Conservation (phyloP, 441 rosid genomes). For the Hura crepitans region DNA sequence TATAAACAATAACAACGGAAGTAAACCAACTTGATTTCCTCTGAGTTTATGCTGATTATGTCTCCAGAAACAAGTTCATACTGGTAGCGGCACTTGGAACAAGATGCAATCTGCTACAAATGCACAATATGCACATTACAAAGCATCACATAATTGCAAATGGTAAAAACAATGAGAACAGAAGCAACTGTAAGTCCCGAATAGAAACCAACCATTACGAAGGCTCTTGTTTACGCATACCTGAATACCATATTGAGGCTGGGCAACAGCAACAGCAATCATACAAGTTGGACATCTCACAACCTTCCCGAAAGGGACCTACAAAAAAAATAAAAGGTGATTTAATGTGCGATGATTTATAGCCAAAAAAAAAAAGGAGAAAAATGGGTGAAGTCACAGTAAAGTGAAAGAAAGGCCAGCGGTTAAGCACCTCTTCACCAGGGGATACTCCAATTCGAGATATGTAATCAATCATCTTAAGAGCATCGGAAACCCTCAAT, state of each 20-base stretch:
- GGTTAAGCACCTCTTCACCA: slow-evolving; percentile 58
- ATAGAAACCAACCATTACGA: not conserved
- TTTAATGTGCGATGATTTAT: not conserved
- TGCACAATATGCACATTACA: not conserved
- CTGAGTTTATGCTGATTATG: slow-evolving; percentile 62
- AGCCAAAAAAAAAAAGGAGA: not conserved
- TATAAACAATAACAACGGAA: slow-evolving; percentile 16
- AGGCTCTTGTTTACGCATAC: slow-evolving; percentile 29
- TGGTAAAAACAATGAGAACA: not conserved
- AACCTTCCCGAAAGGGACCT: slow-evolving; percentile 95
- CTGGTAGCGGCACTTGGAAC: slow-evolving; percentile 80
- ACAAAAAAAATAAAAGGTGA: slow-evolving; percentile 3
- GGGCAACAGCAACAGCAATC: slow-evolving; percentile 77
- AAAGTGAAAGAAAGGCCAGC: not conserved
- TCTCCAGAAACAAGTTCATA: slow-evolving; percentile 93
- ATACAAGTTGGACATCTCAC: slow-evolving; percentile 83
- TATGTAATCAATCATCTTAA: slow-evolving; percentile 59
- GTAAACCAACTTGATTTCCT: slow-evolving; percentile 75
- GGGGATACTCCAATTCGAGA: slow-evolving; percentile 84
- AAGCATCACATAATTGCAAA: too few relatives aligned
- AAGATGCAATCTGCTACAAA: slow-evolving; percentile 60
- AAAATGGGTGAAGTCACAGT: too few relatives aligned
- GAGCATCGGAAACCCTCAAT: slow-evolving; percentile 79
- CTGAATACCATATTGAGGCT: slow-evolving; percentile 89
- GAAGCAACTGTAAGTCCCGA: not conserved